phyloP scores from a whole-genome alignment of 768 basidiomycete species.

The Amanita brunnescens region DNA sequence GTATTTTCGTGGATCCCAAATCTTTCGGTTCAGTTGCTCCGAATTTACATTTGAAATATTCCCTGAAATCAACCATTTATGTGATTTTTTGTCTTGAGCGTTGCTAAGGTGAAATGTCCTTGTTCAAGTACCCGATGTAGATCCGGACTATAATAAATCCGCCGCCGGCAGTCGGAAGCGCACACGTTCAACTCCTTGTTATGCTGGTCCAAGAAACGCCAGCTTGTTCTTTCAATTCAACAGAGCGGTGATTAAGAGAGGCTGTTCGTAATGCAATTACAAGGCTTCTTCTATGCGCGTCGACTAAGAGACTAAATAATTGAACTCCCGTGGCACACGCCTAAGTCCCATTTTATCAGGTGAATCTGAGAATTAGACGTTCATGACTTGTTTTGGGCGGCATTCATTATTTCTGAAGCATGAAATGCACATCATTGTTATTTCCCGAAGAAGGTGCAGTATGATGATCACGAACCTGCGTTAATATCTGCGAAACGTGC shows the following conservation, averaged over 20 bases:
- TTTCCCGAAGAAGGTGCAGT: not conserved
- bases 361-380: not conserved
- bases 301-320: not conserved
- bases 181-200: too few relatives aligned
- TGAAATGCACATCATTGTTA: not conserved
- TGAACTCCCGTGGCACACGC: not conserved
- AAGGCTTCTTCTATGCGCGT: too few relatives aligned
- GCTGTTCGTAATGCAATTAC: too few relatives aligned
- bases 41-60: not conserved
- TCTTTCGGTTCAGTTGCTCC: not conserved
- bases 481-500: slow-evolving; percentile 89
- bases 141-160: too few relatives aligned
- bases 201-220: too few relatives aligned
- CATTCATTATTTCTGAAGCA: slow-evolving; percentile 31
- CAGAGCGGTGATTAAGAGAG: too few relatives aligned
- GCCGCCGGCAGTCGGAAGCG: too few relatives aligned
- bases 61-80: not conserved
- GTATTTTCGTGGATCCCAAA: not conserved
- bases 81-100: too few relatives aligned
- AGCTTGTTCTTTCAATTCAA: too few relatives aligned
- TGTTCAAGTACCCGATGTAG: too few relatives aligned
- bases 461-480: slow-evolving; percentile 53
- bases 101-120: not conserved
- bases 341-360: not conserved
- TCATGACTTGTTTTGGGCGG: slow-evolving; percentile 28